Base-by-base conservation (phyloP, 1,284 basidiomycete genomes). In the Ustilago tritici region DNA sequence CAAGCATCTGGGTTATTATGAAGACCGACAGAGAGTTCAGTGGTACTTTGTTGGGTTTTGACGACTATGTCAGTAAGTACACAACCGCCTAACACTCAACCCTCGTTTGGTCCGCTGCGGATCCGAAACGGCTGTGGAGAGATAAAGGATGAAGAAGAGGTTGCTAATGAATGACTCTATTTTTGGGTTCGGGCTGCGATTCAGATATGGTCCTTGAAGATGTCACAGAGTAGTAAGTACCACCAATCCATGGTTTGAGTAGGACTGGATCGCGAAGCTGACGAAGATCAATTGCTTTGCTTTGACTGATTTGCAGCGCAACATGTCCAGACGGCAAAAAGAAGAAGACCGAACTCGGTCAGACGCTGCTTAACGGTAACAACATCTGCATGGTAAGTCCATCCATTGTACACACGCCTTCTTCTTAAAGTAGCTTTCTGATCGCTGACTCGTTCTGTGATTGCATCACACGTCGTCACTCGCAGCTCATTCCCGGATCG, bases 51-150 rank as follows among this genome's bases (percentile, higher is more conserved):
- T 90, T 96, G 50, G 96, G 97, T 3, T 99, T 99, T 84, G 97
- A 99, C 87, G 96, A 99, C 88, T 99, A 96, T 87, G 96, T 99
- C 87, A 99, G 96, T 98, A 87, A 91, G 96, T 98, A 49, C 14
- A 36, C 4, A 19, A 31, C 28, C 19, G 11, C 41, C 10, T 23
- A 49, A 10, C 46, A 14, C 23, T 9, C 46, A 49, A 19, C 46
- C 8, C 19, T 17, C 6, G 12, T 41, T 41, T 1, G 6, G 2
- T 41, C 17, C 6, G 12, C 40, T 12, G 12, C 6, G 15, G 17
- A 41, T 28, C 23, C 2, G 40, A 7, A 41, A 7, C 11, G 40
- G 15, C 11, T 17, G 40, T 2, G 17, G 40, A 41, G 40, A 41
- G 17, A 46, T 7, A n/a, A 19, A 41, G 9, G 43, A 7, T 6